phyloP scores from a whole-genome alignment of 2,329 filamentous ascomycete genomes.

The Aspergillus fischeri region DNA sequence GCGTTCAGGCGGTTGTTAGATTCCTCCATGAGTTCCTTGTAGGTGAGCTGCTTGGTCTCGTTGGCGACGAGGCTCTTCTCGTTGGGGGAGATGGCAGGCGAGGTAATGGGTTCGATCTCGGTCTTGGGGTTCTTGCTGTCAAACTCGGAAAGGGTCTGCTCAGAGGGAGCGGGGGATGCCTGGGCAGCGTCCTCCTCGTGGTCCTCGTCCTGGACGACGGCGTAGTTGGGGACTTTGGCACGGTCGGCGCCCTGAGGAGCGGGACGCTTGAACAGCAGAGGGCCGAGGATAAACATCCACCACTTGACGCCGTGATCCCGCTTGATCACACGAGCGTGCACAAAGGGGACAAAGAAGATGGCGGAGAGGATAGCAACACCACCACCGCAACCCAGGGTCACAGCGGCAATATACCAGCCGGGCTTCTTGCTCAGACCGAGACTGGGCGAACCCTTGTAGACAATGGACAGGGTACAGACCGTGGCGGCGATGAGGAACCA shows the following conservation, averaged over 20 bases:
- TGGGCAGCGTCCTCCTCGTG: background rate
- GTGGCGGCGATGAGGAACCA: constrained; percentile 74
- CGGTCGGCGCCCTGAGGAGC: constrained; percentile 49
- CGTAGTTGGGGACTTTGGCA: constrained; percentile 68
- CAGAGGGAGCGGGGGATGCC: background rate
- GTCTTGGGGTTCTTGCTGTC: constrained; percentile 42
- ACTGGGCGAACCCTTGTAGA: constrained; percentile 74
- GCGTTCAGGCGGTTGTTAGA: constrained; percentile 58
- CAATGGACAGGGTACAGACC: constrained; percentile 70
- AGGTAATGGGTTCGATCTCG: constrained; percentile 20
- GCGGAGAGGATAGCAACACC: constrained; percentile 58
- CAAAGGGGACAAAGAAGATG: constrained; percentile 70
- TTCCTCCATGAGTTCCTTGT: constrained; percentile 59
- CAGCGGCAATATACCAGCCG: constrained; percentile 61
- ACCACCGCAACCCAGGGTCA: constrained; percentile 61
- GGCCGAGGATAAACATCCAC: constrained; percentile 61
- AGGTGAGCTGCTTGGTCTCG: constrained; percentile 52
- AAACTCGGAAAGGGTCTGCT: constrained; percentile 34
- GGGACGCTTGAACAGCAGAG: constrained; percentile 60
- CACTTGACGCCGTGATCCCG: constrained; percentile 62
- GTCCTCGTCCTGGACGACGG: constrained; percentile 61
- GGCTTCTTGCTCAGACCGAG: constrained; percentile 60
- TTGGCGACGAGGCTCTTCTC: constrained; percentile 40
- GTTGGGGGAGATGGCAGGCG: constrained; percentile 19
- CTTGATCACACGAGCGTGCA: constrained; percentile 64